These are phyloP conservation scores for Protoeuglena noctilucae DNA, from an alignment of 139 green algal species.

Conservation along the genomic window DNA sequence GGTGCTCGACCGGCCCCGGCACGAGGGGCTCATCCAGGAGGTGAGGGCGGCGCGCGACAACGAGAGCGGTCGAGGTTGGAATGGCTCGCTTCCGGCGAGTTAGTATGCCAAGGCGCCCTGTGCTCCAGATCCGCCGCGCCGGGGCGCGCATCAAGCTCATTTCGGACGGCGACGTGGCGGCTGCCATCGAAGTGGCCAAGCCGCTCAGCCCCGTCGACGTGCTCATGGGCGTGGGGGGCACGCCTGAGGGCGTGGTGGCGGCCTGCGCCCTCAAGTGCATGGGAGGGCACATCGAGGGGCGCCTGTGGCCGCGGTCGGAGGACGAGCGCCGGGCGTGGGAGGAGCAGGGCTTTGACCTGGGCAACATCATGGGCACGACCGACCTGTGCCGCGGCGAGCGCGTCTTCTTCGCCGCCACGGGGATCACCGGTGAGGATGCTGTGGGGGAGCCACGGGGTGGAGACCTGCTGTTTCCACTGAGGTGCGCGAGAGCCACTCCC, in stretches of 20 bases:
- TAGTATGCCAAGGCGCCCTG: too few relatives aligned
- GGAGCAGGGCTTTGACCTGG: conserved; percentile 30
- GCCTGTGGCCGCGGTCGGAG: conserved; percentile 42
- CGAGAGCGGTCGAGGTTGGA: too few relatives aligned
- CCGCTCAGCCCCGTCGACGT: conserved; percentile 40
- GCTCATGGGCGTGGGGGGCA: conserved; percentile 45
- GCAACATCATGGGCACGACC: conserved; percentile 22
- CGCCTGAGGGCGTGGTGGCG: conserved; percentile 12
- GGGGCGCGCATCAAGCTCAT: conserved; percentile 59
- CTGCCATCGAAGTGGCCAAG: conserved; percentile 54
- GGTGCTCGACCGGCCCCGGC: conserved; percentile 49
- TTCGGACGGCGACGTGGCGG: conserved; percentile 40
- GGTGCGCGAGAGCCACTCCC: too few relatives aligned
- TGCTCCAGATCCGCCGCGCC: conserved; percentile 42
- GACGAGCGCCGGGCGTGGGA: conserved; percentile 28
- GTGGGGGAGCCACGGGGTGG: too few relatives aligned
- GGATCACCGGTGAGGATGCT: too few relatives aligned
- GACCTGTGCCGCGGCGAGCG: conserved; percentile 30
- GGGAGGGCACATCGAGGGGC: conserved; percentile 44
- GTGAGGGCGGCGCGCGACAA: too few relatives aligned
- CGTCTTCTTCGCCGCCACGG: conserved; percentile 68
- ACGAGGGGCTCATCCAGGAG: background rate
- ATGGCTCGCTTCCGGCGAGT: too few relatives aligned
- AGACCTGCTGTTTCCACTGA: too few relatives aligned
- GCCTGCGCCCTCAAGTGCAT: conserved; percentile 48